Percentiles rank a stretch among this genome's conserved stretches.
Conservation (phyloP, 2,329 filamentous ascomycete genomes). For the Diplodia seriata region DNA sequence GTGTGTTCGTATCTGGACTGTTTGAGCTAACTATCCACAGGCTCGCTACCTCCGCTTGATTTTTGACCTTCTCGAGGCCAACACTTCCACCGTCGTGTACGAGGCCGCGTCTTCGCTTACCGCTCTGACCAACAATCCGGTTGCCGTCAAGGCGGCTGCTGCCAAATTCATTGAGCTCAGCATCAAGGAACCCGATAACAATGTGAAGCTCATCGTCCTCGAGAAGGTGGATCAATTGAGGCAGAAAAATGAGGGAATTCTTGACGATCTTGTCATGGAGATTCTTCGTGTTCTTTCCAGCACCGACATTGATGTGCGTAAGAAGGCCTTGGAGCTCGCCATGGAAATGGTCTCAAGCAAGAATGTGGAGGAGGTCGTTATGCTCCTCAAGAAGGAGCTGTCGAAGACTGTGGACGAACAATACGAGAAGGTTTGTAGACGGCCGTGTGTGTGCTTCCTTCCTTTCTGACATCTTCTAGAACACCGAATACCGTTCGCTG, state of each 20-base stretch:
- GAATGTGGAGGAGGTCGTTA: conserved; percentile 96
- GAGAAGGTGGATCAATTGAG: conserved; percentile 90
- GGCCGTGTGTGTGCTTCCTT: too few species aligned
- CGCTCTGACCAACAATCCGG: conserved; percentile 91
- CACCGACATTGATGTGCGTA: conserved; percentile 92
- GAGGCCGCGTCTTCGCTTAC: conserved; percentile 96
- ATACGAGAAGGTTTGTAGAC: conserved; percentile 75
- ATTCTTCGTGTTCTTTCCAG: conserved; percentile 93
- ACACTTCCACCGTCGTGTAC: conserved; percentile 93
- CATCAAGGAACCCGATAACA: conserved; percentile 98
- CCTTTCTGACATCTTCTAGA: conserved; percentile 55
- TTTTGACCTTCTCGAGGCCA: conserved; percentile 93
- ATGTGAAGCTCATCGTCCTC: conserved; percentile 97
- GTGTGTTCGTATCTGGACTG: background rate
- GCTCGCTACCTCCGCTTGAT: conserved; percentile 92
- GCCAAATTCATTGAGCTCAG: conserved; percentile 95
- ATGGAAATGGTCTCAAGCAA: conserved; percentile 99
- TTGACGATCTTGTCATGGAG: conserved; percentile 97
- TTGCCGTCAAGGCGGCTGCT: conserved; percentile 95
- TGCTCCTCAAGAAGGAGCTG: conserved; percentile 95
- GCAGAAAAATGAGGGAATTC: conserved; percentile 84
- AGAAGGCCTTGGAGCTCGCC: conserved; percentile 87
- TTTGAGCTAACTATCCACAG: conserved; percentile 50
- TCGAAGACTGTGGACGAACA: conserved; percentile 98
- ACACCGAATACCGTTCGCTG: conserved; percentile 90